Conservation (phyloP, 495 filamentous ascomycete species). For the Aspergillus incahuasiensis region DNA sequence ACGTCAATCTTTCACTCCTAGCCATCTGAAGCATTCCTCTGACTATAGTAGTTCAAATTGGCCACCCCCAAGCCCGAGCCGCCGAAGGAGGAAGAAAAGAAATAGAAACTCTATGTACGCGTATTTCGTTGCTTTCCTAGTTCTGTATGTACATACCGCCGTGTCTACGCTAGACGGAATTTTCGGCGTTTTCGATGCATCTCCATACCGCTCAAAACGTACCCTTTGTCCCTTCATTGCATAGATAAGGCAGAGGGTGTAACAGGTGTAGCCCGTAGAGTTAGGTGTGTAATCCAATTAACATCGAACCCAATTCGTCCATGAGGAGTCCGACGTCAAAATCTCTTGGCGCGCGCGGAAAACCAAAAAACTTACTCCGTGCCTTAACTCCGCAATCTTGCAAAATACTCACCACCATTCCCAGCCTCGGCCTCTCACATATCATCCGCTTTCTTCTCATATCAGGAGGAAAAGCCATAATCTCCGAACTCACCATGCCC, state of each 20-base stretch:
- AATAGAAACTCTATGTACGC: conserved; percentile 56
- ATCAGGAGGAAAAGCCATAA: background rate
- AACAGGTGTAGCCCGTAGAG: background rate
- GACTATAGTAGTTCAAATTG: conserved; percentile 66
- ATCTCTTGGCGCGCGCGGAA: conserved; percentile 9
- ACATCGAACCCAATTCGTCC: background rate
- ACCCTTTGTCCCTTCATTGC: too few species aligned
- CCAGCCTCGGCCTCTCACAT: too few species aligned
- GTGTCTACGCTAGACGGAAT: conserved; percentile 31
- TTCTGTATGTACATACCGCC: conserved; percentile 44
- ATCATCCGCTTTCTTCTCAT: too few species aligned
- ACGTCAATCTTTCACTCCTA: too few species aligned
- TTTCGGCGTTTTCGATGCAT: conserved; percentile 12
- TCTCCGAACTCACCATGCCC: conserved; percentile 36
- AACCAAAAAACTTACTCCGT: background rate
- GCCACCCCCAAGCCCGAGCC: conserved; percentile 93
- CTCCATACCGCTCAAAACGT: background rate
- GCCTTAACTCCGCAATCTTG: background rate
- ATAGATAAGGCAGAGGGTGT: too few species aligned
- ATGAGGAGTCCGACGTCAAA: background rate
- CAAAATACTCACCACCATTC: background rate
- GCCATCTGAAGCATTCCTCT: background rate
- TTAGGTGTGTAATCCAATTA: background rate
- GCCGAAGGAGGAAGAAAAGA: conserved; percentile 81
- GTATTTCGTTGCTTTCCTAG: conserved; percentile 27